phyloP scores from a whole-genome alignment of 2,329 filamentous ascomycete species.

The Aurifilum marmelostoma region DNA sequence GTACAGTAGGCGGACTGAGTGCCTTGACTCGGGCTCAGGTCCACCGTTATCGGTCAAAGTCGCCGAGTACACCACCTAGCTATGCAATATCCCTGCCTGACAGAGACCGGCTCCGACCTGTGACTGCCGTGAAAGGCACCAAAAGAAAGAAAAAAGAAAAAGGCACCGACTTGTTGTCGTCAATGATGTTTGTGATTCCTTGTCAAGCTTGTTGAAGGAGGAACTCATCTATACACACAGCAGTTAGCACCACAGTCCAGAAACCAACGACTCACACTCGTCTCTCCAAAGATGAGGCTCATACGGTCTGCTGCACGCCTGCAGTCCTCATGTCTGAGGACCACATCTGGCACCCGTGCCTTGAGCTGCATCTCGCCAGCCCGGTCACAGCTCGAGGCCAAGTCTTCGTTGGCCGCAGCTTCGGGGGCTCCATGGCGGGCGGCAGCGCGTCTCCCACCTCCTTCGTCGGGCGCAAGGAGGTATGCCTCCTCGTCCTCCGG shows the following conservation, averaged over 20 bases:
- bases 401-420: neutral
- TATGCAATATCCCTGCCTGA: conserved; percentile 8
- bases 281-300: conserved; percentile 20
- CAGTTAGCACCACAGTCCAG: no score
- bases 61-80: neutral
- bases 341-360: neutral
- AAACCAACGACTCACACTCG: neutral
- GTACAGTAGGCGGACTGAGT: neutral
- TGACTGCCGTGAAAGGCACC: neutral
- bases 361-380: conserved; percentile 12
- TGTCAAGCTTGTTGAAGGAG: neutral
- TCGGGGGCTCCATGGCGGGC: neutral
- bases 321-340: conserved; percentile 17
- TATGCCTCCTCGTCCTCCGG: conserved; percentile 26
- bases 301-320: conserved; percentile 15
- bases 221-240: neutral
- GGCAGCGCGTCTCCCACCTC: neutral
- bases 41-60: conserved; percentile 17
- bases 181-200: neutral
- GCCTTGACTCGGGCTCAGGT: conserved; percentile 7
- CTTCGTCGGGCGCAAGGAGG: conserved; percentile 8
- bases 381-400: neutral
- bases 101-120: neutral
- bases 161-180: neutral
- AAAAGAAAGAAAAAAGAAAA: neutral